Percentiles rank a stretch among this genome's conserved stretches.
phyloP scores from a whole-genome alignment of 129 eudicot species.

The Arctium minus region DNA sequence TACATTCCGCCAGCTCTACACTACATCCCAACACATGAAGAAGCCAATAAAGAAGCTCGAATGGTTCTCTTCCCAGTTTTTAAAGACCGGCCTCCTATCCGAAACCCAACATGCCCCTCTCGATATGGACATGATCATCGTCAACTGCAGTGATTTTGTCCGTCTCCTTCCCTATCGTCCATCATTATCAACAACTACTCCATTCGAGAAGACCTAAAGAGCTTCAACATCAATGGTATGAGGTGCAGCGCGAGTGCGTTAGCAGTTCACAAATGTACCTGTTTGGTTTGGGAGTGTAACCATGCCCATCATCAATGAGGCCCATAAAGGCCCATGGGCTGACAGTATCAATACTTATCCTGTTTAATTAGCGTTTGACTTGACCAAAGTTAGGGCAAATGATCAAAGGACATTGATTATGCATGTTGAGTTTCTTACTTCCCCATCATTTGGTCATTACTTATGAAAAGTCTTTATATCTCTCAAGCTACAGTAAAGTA shows the following conservation, averaged over 20 bases:
- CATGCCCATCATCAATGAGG: constrained; percentile 56
- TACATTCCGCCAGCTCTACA: constrained; percentile 58
- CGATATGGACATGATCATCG: constrained; percentile 57
- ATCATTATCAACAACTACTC: constrained; percentile 47
- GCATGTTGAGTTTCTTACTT: too few species aligned
- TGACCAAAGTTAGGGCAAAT: too few species aligned
- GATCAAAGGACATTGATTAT: too few species aligned
- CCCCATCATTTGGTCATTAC: too few species aligned
- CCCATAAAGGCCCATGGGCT: constrained; percentile 70
- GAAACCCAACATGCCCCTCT: constrained; percentile 45
- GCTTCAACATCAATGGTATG: constrained; percentile 68
- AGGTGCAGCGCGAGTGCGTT: constrained; percentile 82
- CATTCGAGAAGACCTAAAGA: constrained; percentile 53
- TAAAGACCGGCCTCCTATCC: constrained; percentile 50
- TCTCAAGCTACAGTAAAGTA: too few species aligned
- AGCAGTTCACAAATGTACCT: constrained; percentile 47
- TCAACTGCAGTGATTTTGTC: constrained; percentile 74
- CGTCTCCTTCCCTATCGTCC: constrained; percentile 60
- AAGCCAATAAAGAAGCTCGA: constrained; percentile 49
- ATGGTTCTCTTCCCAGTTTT: constrained; percentile 56
- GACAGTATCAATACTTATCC: constrained; percentile 52
- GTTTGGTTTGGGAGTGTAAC: constrained; percentile 34
- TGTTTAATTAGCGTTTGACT: not conserved
- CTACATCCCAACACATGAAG: constrained; percentile 63
- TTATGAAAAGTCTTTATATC: too few species aligned